Evolutionary conservation across 176 grass and related monocot species (phyloP), one percentile per base, ranked within the genome.

Genomic region (Ampelocalamus luodianensis): DNA sequence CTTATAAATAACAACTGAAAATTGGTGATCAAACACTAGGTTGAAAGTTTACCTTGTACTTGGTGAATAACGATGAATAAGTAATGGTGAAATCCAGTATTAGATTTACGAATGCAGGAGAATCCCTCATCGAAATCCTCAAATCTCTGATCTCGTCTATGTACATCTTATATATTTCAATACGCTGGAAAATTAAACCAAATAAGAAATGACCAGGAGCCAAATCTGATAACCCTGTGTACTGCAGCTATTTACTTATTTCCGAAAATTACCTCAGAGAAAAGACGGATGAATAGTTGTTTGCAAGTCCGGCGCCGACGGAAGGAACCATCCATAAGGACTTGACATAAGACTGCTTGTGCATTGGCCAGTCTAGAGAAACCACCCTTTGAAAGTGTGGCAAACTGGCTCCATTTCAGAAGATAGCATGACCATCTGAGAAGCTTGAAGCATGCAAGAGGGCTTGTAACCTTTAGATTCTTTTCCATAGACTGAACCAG

Each of bases 401-500:
- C 84, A 89, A 96, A 96, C 27, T 91, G 89, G 77, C 85, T 96
- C 89, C 87, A 93, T 87, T 87, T 98, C 53, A 98, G 39, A 93
- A 98, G 93, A 80, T 89, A 85, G 66, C 86, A 87, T 18, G 96
- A 98, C 96, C 96, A 98, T 75, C 87, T 90, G 40, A 98, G 91
- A 92, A 95, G 96, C 83, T 88, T 98, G 79, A 90, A 98, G 65
- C 87, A 89, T 71, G 74, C 92, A 75, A 92, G 85, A 73, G 91
- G 85, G 71, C 84, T 94, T 60, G 87, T 87, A 82, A 81, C 87
- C 85, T 95, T 98, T 56, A 90, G 78, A 68, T 92, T 86, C 85
- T 85, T 95, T 85, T 98, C 96, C 93, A 95, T 95, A 51, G 80
- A 90, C 85, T 95, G 96, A 77, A 98, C 85, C 69, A 98, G 91